Evolutionary conservation across 2,329 filamentous ascomycete genomes (phyloP), one percentile per base, ranked within the genome.

Genomic region (Colletotrichum shisoi): DNA sequence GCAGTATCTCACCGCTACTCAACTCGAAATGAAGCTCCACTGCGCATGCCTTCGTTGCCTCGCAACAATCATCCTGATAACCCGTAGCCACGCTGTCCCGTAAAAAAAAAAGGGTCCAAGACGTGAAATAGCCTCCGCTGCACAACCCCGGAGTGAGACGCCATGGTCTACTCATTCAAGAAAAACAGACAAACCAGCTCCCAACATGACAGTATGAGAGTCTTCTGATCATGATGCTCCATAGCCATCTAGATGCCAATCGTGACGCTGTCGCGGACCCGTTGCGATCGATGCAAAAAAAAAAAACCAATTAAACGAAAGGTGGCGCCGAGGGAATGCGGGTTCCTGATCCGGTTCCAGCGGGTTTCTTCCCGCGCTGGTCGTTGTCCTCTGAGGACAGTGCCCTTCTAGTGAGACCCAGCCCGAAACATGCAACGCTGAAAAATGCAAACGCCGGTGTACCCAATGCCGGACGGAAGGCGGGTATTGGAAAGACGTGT

Each of bases 1-100:
- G 60, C 19, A 49, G 45, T 34, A 17, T 54, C 64, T 67, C 64
- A 67, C 64, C 64, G 64, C 64, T 54, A 64, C 61, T 64, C 61
- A 51, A 46, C 49, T 49, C 42, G 42, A 67, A 56, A 40, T 48
- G 40, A 34, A 45, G 61, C 64, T 67, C 64, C 64, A 64, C 64
- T 49, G 31, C 42, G 21, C 57, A 34, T 19, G 27, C 37, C 19
- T 62, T 42, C 54, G 64, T 67, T 67, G 64, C 64, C 64, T 67
- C 64, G 64, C 64, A 67, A 67, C 64, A 15, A 54, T 64, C 21
- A 59, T 54, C 64, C 44, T 67, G 64, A 61, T 67, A 67, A 64
- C 61, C 61, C 64, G 64, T 67, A 67, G 64, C 61, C 64, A 67
- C 64, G 64, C 54, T 64, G 61, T 64, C 48, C 64, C 64, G 40